These are phyloP conservation scores for Dactylis glomerata DNA, from an alignment of 176 grass and related monocot species.

Conservation along the genomic window DNA sequence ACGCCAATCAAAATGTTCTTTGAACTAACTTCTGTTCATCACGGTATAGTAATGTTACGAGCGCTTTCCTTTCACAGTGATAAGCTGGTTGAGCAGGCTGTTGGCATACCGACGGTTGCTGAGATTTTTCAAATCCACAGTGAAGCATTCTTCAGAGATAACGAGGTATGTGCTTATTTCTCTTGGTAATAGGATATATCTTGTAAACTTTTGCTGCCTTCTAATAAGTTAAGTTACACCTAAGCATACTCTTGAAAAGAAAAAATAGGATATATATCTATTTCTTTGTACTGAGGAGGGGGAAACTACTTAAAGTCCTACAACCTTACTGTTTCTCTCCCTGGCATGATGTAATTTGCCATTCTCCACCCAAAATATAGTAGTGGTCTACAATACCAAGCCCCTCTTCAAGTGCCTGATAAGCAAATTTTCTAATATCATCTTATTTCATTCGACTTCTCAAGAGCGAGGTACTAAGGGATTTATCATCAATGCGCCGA, in stretches of 20 bases:
- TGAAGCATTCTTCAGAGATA: slow-evolving; percentile 98
- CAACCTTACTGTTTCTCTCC: neutral
- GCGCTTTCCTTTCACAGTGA: slow-evolving; percentile 51
- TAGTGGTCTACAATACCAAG: neutral
- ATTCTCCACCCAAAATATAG: neutral
- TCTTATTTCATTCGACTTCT: slow-evolving; percentile 47
- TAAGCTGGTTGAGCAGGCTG: slow-evolving; percentile 87
- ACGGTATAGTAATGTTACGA: slow-evolving; percentile 12
- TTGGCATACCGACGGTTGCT: slow-evolving; percentile 80
- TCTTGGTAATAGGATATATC: neutral
- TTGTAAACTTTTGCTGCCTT: no score
- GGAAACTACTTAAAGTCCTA: neutral
- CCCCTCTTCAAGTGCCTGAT: slow-evolving; percentile 23
- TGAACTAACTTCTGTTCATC: neutral
- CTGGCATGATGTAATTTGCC: slow-evolving; percentile 14
- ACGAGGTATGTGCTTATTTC: slow-evolving; percentile 56
- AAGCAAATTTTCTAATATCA: slow-evolving; percentile 32
- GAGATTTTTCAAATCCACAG: slow-evolving; percentile 87
- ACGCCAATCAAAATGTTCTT: slow-evolving; percentile 9
- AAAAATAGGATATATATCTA: neutral
- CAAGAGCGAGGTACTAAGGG: slow-evolving; percentile 81
- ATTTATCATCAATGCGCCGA: slow-evolving; percentile 80
- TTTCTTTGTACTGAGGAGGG: neutral
- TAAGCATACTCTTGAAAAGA: no score
- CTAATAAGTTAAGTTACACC: no score